Base-by-base conservation (phyloP, 805 yeast species). In the Schwanniomyces yamadae region DNA sequence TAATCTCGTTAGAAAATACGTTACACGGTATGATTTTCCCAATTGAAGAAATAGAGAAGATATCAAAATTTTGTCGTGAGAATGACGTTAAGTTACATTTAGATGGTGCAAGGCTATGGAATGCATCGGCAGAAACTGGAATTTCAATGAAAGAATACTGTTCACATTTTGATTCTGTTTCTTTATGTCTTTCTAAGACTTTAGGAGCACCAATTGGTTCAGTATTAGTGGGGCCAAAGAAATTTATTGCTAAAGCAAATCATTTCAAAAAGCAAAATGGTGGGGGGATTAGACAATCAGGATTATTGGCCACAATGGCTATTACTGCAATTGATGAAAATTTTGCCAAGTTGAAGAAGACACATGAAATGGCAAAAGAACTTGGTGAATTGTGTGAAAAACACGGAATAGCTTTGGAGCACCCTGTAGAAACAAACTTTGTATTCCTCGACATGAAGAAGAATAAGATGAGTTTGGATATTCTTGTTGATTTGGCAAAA, bases 101-200 rank as follows among this genome's bases (percentile, higher is more conserved):
- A 39, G 73, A 68, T 44, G 73, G 73, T 13, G 73, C 73, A 3
- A 51, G 73, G 28, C 53, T 68, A 34, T 67, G 72, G 72, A 66
- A 68, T 42, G 73, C 73, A 0, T 52, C 62, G 10, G 63, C 46
- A 4, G 71, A 41, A n/a, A 62, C 72, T 4, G 71, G 71, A 4
- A 49, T 66, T 13, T 46, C 62, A 7, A 50, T 68, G n/a, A 54
- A 57, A 27, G 69, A 67, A 37, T 67, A 66, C 42, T 59, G 69
- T 47, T 48, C 59, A 9, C 45, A 57, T 42, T 67, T 68, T 38
- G 71, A 68, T 52, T 56, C 68, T 15, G 70, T 68, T 4, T 66
- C 71, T 6, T 54, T 68, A 17, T 68, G 73, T 44, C 55, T 68
- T 31, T 64, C 71, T 20, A 68, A 68, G 42, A 47, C 68, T 2